Percentiles rank a stretch among this genome's conserved stretches.
Conservation (phyloP, 805 yeast species). For the Kurtzmaniella fragi region DNA sequence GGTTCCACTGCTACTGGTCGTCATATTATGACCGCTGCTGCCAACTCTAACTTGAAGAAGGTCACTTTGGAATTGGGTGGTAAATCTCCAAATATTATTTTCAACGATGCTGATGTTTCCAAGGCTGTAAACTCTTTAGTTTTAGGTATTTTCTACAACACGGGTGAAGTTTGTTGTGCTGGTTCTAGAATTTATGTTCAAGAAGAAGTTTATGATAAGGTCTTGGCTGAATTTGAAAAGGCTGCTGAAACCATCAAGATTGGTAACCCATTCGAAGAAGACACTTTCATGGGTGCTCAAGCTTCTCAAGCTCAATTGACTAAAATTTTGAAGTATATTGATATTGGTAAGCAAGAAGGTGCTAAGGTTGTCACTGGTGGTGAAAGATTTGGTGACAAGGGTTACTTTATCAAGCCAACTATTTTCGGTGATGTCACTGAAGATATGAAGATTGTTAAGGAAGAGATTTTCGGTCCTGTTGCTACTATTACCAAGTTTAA, state of each 20-base stretch:
- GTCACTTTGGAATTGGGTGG: constrained; percentile 96
- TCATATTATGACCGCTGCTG: constrained; percentile 73
- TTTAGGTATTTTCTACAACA: constrained; percentile 83
- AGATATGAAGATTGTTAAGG: constrained; percentile 70
- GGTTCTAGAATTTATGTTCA: constrained; percentile 90
- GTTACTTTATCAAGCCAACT: constrained; percentile 75
- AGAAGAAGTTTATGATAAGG: constrained; percentile 75
- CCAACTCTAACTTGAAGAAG: constrained; percentile 76
- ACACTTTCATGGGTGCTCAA: constrained; percentile 87
- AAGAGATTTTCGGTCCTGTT: constrained; percentile 95
- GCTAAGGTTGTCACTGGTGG: constrained; percentile 84
- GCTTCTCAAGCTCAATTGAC: constrained; percentile 75
- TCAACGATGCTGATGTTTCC: constrained; percentile 78
- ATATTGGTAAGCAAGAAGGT: constrained; percentile 77
- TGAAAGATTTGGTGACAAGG: constrained; percentile 63
- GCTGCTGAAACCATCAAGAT: constrained; percentile 56
- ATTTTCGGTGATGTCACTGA: constrained; percentile 77
- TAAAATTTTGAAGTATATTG: constrained; percentile 71
- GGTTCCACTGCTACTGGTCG: constrained; percentile 93
- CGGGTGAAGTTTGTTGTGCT: constrained; percentile 96
- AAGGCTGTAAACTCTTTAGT: constrained; percentile 72
- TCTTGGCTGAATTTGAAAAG: constrained; percentile 55
- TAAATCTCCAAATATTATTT: constrained; percentile 87
- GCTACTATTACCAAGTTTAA: constrained; percentile 78
- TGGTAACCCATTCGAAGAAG: constrained; percentile 82